Evolutionary conservation across 2,329 filamentous ascomycete genomes (phyloP).

Genomic region (Ophiostoma piceae): DNA sequence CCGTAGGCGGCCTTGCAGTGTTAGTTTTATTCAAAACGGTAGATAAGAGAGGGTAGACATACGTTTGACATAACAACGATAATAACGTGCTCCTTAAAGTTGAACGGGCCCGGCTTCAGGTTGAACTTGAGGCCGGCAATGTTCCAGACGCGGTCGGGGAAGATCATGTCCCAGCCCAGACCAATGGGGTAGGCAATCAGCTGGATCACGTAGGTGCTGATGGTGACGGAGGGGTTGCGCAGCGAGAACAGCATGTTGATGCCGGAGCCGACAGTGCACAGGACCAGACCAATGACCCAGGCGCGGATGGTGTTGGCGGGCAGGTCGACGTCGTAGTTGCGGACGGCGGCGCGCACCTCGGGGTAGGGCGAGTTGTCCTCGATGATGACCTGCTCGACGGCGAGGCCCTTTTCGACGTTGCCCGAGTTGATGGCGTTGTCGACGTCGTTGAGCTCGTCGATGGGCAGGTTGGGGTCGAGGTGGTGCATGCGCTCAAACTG

Average conservation of each 20-base stretch:
- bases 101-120: conserved; percentile 53
- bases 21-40: conserved; percentile 20
- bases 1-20: conserved; percentile 48
- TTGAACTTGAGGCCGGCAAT: conserved; percentile 52
- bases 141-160: conserved; percentile 49
- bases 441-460: conserved; percentile 56
- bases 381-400: conserved; percentile 53
- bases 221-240: conserved; percentile 53
- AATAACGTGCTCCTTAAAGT: conserved; percentile 57
- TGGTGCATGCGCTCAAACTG: conserved; percentile 57
- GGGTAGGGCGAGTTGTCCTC: conserved; percentile 64
- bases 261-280: conserved; percentile 54
- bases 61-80: conserved; percentile 62
- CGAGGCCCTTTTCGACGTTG: conserved; percentile 52
- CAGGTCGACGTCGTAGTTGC: conserved; percentile 38
- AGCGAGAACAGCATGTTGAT: conserved; percentile 56
- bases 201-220: conserved; percentile 59
- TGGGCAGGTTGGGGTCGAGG: conserved; percentile 60
- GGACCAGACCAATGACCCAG: conserved; percentile 53
- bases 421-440: conserved; percentile 52
- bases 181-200: conserved; percentile 57
- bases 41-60: conserved; percentile 30
- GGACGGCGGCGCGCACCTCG: conserved; percentile 44
- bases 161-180: conserved; percentile 49
- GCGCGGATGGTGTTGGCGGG: conserved; percentile 60